Percentiles rank a stretch among this genome's conserved stretches.
These are phyloP conservation scores for Aquilaria malaccensis DNA, from an alignment of 345 rosid species.

Conservation along the genomic window DNA sequence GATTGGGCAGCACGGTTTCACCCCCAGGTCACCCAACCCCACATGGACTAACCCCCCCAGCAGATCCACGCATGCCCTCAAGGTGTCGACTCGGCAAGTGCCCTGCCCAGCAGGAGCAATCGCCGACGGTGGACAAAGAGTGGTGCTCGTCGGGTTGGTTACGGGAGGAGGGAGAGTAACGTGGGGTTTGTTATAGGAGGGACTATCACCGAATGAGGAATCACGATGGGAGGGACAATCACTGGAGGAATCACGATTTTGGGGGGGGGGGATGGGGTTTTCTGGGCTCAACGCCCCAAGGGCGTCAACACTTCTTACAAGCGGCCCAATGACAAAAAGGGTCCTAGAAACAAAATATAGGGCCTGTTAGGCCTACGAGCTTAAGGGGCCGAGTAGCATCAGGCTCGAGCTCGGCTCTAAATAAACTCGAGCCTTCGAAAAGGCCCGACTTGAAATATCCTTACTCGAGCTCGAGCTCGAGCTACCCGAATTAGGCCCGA, in stretches of 20 bases:
- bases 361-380: too few relatives aligned
- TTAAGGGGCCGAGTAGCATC: too few relatives aligned
- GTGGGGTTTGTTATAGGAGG: conserved; percentile 26
- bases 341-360: too few relatives aligned
- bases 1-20: conserved; percentile 78
- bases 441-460: too few relatives aligned
- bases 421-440: too few relatives aligned
- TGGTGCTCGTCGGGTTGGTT: conserved; percentile 8
- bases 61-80: conserved; percentile 88
- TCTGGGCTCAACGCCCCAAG: too few relatives aligned
- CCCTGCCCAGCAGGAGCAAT: conserved; percentile 14
- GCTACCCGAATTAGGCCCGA: too few relatives aligned
- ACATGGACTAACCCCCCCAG: conserved; percentile 85
- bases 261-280: too few relatives aligned
- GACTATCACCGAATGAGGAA: conserved; percentile 20
- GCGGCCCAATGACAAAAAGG: too few relatives aligned
- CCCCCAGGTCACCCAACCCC: conserved; percentile 68
- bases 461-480: too few relatives aligned
- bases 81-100: conserved; percentile 75
- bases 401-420: too few relatives aligned
- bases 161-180: conserved; percentile 20
- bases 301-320: too few relatives aligned
- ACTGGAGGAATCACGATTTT: conserved; percentile 20
- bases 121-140: conserved; percentile 25
- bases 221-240: conserved; percentile 23